A percentile compares a stretch with the other conserved stretches of the same genome.
Evolutionary conservation across 108 stramenopile species (phyloP).

Genomic region (Nitzschia sp.): DNA sequence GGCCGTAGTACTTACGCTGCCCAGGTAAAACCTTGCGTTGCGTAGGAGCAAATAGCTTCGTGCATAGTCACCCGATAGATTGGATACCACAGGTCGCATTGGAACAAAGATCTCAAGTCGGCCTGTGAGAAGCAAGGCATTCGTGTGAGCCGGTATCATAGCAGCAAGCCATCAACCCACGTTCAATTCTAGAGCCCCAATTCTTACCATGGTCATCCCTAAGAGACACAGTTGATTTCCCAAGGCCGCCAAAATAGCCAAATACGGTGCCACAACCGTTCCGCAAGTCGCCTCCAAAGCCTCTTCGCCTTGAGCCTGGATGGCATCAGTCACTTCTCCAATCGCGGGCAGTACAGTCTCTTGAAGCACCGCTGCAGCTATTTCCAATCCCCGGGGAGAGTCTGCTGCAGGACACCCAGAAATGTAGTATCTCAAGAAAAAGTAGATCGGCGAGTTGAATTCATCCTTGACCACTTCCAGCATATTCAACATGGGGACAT

Average conservation of each 20-base stretch:
- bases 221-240: conserved; percentile 7
- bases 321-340: conserved; percentile 5
- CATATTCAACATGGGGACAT: conserved; percentile 5
- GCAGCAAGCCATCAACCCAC: not conserved
- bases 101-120: conserved; percentile 7
- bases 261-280: not conserved
- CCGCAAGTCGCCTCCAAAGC: not conserved
- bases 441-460: not conserved
- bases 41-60: conserved; percentile 3
- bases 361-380: not conserved
- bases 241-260: conserved; percentile 5
- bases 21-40: conserved; percentile 15
- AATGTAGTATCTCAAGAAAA: conserved; percentile 6
- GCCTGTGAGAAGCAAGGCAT: too few species aligned
- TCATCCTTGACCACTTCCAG: not conserved
- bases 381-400: conserved; percentile 1
- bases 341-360: conserved; percentile 5
- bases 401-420: conserved; percentile 4
- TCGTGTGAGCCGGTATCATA: too few species aligned
- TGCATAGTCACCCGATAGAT: conserved; percentile 10
- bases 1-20: conserved; percentile 8
- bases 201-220: conserved; percentile 2
- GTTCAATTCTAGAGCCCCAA: not conserved
- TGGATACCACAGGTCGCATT: conserved; percentile 12
- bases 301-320: conserved; percentile 1